Evolutionary conservation across 2,329 filamentous ascomycete species (phyloP).

Genomic region (Aspergillus persii): DNA sequence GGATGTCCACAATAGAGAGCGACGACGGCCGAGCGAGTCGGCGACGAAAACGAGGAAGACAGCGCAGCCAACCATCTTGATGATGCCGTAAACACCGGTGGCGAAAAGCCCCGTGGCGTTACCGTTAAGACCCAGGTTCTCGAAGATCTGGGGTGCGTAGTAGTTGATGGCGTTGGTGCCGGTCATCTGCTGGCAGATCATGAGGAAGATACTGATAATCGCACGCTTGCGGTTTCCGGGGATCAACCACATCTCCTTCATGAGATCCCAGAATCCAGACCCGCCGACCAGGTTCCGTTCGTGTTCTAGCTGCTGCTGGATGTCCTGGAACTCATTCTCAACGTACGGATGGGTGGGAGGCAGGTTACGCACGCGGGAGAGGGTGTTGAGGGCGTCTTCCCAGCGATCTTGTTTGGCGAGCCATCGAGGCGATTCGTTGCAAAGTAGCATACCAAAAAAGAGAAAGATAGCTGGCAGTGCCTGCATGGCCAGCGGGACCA

Average conservation of each 20-base stretch:
- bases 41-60: conserved; percentile 66
- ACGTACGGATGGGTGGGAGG: conserved; percentile 54
- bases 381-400: conserved; percentile 59
- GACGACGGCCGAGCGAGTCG: conserved; percentile 66
- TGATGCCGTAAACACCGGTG: conserved; percentile 41
- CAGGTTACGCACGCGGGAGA: conserved; percentile 58
- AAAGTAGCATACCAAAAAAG: conserved; percentile 59
- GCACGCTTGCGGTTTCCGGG: conserved; percentile 54
- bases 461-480: conserved; percentile 62
- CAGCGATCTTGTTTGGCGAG: conserved; percentile 66
- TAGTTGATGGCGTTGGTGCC: conserved; percentile 41
- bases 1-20: conserved; percentile 63
- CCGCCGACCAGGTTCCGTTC: conserved; percentile 59
- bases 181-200: conserved; percentile 50
- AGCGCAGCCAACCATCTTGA: conserved; percentile 52
- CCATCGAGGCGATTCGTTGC: conserved; percentile 66
- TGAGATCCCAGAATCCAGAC: conserved; percentile 54
- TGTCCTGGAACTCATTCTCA: conserved; percentile 61
- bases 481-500: conserved; percentile 65
- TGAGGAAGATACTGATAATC: conserved; percentile 50
- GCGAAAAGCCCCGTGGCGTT: conserved; percentile 40
- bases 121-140: conserved; percentile 31
- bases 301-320: conserved; percentile 59
- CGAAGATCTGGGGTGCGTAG: conserved; percentile 40
- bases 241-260: conserved; percentile 63